Percentiles rank a stretch among this genome's conserved stretches.
These are phyloP conservation scores for Paraconiothyrium brasiliense DNA, from an alignment of 2,329 filamentous ascomycete species.

Conservation along the genomic window DNA sequence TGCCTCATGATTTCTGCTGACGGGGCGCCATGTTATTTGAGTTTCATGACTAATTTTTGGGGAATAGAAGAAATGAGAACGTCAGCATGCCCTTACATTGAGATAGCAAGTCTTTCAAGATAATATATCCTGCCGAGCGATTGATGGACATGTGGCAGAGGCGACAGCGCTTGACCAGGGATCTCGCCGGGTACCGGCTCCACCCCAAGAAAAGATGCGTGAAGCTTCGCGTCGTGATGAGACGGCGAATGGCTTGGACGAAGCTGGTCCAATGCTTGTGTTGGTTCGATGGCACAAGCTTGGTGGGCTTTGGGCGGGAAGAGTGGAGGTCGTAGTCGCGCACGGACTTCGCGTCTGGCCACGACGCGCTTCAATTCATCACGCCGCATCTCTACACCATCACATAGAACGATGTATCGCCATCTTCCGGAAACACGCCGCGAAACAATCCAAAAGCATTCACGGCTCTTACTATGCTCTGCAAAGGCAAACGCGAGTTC, in stretches of 20 bases:
- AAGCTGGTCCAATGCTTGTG: slow-evolving; percentile 13
- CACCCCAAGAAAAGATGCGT: not conserved
- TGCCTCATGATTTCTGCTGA: no score
- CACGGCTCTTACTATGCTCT: slow-evolving; percentile 1
- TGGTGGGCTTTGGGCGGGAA: not conserved
- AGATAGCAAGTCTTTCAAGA: no score
- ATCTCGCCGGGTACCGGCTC: not conserved
- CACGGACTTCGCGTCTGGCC: not conserved
- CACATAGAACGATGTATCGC: not conserved
- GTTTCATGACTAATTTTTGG: no score
- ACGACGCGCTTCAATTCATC: not conserved
- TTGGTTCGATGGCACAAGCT: not conserved
- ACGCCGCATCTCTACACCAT: not conserved
- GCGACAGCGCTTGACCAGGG: not conserved
- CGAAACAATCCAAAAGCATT: slow-evolving; percentile 8
- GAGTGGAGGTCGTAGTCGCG: slow-evolving; percentile 2
- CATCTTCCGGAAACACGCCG: slow-evolving; percentile 2
- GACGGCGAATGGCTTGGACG: slow-evolving; percentile 2
- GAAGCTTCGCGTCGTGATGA: slow-evolving; percentile 8
- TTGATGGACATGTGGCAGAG: not conserved
- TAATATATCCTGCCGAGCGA: not conserved
- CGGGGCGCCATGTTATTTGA: no score
- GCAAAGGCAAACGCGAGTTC: slow-evolving; percentile 9
- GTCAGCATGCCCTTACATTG: no score
- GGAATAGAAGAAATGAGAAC: no score